Evolutionary conservation across 371 early-diverging fungal species (phyloP), one percentile per base, ranked within the genome.

Genomic region (Syncephalis plumigaleata): DNA sequence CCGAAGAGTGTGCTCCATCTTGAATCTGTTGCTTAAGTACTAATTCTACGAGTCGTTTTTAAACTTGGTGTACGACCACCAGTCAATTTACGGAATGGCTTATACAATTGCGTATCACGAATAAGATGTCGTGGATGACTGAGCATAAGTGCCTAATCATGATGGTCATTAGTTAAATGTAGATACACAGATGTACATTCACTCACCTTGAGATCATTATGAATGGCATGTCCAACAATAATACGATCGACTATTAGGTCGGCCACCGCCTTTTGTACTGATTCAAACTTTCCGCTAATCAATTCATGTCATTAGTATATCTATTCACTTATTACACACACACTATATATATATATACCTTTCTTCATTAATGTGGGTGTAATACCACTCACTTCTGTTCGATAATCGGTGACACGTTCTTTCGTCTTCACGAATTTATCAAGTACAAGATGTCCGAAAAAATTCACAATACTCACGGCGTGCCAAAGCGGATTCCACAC

Each of bases 401-500:
- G 75, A 56, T 82, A 97, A 63, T 97, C 95, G 0, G 88, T 87
- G 8, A 97, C 85, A 5, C 55, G 55, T 52, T 92, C 91, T 45
- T 59, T 40, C 1, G 94, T 89, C 44, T 67, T 60, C 3, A 94
- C 95, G 62, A 64, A 93, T 1, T 64, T 68, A 72, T 97, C 98
- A 50, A 91, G 54, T 1, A 97, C 45, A 0, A 77, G 69, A 40
- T 84, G 78, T 15, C 97, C 96, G 52, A 89, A 73, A 61, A 67
- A 95, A 65, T 97, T 95, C 51, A 96, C 94, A 8, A 97, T 58
- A 42, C 78, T 75, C 16, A 96, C 90, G n/a, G 22, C 97, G 75
- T 0, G 94, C 98, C 44, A 97, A 59, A 13, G 75, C 84, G 3
- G 91, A 87, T 25, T 75, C 61, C 9, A 37, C 50, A 1, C 92